Evolutionary conservation across 768 basidiomycete species (phyloP), one percentile per base, ranked within the genome.

Genomic region (Macrocybe gigantea): DNA sequence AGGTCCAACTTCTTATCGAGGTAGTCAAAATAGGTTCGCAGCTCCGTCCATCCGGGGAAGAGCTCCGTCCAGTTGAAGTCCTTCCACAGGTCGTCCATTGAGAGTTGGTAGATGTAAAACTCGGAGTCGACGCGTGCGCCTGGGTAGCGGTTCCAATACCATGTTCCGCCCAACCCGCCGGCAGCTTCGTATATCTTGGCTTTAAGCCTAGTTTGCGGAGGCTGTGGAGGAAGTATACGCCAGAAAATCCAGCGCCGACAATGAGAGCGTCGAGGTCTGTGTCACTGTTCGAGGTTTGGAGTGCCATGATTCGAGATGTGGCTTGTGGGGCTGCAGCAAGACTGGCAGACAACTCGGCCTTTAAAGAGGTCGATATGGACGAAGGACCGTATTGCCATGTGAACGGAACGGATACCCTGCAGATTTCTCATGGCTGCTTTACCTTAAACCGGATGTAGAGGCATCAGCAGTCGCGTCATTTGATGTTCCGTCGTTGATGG

Each of bases 71-170:
- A 61, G 2, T 38, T 55, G 59, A 59, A 61, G 13, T 58, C 60
- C 34, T 52, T 59, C 57, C 60, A 63, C 8, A 63, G 37, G 39
- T 61, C 60, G 37, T 55, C 53, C 1, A 58, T 43, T 1, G 60
- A 55, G 30, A 63, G 36, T 31, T 60, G 58, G 33, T 63, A 63
- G 43, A 60, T 51, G 33, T 42, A 54, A 30, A 50, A 56, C 12
- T 58, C 59, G 7, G 60, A 56, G 47, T 63, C 61, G 31, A 61
- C 60, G 9, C 60, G 56, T 3, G 59, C 57, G 22, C 61, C 61
- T 2, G 61, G 60, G 39, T 63, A 63, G 30, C 55, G 52, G 50
- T 63, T 61, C 56, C 59, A 60, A 36, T 61, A 54, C 62, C 62
- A 63, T 6, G 53, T 57, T 0, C 62, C 62, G 7, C 62, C 62